Evolutionary conservation across 73 alveolate genomes (phyloP).

Genomic region (Uronychia binucleata): DNA sequence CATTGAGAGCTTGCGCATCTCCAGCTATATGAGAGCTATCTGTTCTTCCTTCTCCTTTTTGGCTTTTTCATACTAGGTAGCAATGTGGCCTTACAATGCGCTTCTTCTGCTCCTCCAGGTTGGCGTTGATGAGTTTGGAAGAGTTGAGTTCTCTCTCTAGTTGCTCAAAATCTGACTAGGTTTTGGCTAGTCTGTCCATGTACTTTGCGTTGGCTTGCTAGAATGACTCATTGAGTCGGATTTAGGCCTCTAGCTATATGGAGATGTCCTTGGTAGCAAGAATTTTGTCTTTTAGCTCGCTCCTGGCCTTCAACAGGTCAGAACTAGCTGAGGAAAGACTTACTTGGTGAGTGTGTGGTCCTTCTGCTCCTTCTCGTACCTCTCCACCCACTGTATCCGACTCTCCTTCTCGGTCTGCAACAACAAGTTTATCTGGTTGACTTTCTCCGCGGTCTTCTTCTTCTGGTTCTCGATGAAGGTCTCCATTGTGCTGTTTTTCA

Average conservation of each 20-base stretch:
- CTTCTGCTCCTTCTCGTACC: slow-evolving; percentile 45
- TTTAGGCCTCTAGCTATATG: background rate
- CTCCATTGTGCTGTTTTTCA: background rate
- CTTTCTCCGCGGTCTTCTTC: slow-evolving; percentile 36
- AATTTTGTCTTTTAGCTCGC: slow-evolving; percentile 6
- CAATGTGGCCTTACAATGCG: background rate
- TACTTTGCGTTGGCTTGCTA: background rate
- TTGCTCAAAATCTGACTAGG: slow-evolving; percentile 3
- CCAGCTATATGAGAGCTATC: too few species aligned
- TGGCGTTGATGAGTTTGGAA: background rate
- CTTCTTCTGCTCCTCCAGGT: slow-evolving; percentile 24
- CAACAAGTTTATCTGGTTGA: slow-evolving; percentile 11
- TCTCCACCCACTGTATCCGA: slow-evolving; percentile 35
- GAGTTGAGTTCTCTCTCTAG: slow-evolving; percentile 36
- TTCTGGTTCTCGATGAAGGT: background rate
- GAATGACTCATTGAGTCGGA: background rate
- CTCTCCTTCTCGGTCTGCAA: slow-evolving; percentile 23
- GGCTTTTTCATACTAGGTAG: background rate
- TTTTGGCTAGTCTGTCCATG: background rate
- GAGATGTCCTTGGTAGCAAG: slow-evolving; percentile 15
- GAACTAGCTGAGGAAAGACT: background rate
- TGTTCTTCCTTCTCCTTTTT: background rate
- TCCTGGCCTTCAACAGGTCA: slow-evolving; percentile 7
- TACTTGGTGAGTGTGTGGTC: slow-evolving; percentile 22
- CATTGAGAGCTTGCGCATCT: too few species aligned